Conservation (phyloP, 1,139 yeast species). For the Saccharomyces hybrid region DNA sequence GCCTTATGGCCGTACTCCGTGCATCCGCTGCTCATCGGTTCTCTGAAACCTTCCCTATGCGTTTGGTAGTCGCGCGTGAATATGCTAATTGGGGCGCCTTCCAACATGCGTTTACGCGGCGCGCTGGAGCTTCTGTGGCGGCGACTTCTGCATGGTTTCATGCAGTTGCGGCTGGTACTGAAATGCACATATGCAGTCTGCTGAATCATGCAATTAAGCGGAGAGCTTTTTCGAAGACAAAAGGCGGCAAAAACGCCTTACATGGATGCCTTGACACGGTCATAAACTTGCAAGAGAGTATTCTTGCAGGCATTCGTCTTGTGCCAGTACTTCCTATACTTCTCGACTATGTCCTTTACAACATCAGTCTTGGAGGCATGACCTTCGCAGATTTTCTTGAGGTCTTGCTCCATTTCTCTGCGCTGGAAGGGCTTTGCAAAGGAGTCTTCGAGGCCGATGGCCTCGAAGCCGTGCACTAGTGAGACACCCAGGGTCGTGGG, state of each 20-base stretch:
- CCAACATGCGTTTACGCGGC: background rate
- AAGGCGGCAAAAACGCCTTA: background rate
- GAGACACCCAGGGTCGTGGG: slow-evolving; percentile 87
- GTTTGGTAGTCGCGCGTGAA: background rate
- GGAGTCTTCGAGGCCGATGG: slow-evolving; percentile 65
- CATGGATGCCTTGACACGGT: slow-evolving; percentile 16
- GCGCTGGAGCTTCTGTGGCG: background rate
- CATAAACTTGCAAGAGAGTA: slow-evolving; percentile 27
- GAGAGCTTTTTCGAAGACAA: background rate
- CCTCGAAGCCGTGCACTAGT: slow-evolving; percentile 79
- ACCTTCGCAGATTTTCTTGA: slow-evolving; percentile 67
- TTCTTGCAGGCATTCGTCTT: slow-evolving; percentile 27
- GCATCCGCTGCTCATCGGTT: background rate
- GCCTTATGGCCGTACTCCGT: background rate
- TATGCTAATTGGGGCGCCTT: background rate
- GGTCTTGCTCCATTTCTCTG: slow-evolving; percentile 60
- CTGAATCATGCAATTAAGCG: background rate
- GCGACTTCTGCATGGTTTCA: background rate
- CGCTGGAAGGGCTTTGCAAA: slow-evolving; percentile 85
- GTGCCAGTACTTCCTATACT: slow-evolving; percentile 57
- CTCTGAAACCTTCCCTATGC: background rate
- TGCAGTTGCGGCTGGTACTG: background rate
- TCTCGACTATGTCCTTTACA: slow-evolving; percentile 44
- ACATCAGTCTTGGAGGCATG: slow-evolving; percentile 46
- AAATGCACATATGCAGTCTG: background rate